A percentile compares a stretch with the other conserved stretches of the same genome.
Conservation (phyloP, 1,139 yeast species). For the Candida glucosophila region DNA sequence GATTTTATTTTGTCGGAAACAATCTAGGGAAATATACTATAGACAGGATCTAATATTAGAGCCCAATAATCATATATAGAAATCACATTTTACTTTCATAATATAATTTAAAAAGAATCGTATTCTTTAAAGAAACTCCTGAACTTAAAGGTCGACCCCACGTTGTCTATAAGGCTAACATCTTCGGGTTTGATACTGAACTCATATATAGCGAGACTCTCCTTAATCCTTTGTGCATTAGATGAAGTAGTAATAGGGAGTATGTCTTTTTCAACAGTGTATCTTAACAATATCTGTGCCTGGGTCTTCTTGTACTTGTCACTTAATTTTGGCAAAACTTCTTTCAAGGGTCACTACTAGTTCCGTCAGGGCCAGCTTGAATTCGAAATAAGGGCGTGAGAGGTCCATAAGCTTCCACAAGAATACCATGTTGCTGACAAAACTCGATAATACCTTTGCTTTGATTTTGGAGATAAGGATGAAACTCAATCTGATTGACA, state of each 20-base stretch:
- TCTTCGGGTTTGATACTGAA: conserved; percentile 30
- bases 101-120: neutral
- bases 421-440: conserved; percentile 19
- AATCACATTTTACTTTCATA: neutral
- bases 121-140: conserved; percentile 14
- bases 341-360: conserved; percentile 21
- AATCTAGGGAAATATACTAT: no score
- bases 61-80: no score
- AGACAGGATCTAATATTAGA: no score
- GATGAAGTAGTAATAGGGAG: conserved; percentile 63
- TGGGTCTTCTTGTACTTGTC: conserved; percentile 47
- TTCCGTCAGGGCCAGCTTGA: conserved; percentile 8
- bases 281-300: conserved; percentile 59
- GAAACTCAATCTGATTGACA: conserved; percentile 36
- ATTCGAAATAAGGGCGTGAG: conserved; percentile 30
- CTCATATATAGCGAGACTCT: conserved; percentile 44
- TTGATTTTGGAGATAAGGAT: conserved; percentile 33
- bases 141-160: conserved; percentile 16
- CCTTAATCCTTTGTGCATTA: conserved; percentile 42
- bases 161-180: conserved; percentile 16
- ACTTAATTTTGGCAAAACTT: conserved; percentile 34
- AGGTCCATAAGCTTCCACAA: conserved; percentile 35
- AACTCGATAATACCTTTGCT: conserved; percentile 22
- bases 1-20: conserved; percentile 5
- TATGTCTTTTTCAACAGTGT: conserved; percentile 57